Conservation (phyloP, 108 stramenopile genomes). For the Bacterosira constricta region DNA sequence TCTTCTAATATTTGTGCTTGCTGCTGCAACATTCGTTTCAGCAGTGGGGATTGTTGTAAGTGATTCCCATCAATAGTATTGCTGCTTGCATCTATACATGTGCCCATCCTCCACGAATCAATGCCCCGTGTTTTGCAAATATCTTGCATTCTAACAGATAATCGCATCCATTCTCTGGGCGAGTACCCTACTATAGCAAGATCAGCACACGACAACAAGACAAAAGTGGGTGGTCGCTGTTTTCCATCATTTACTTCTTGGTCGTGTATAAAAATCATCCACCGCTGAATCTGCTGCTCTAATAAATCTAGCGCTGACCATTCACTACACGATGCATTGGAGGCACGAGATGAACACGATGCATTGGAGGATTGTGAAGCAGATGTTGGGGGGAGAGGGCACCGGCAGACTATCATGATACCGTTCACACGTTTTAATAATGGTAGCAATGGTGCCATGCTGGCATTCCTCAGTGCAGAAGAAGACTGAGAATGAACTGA, state of each 20-base stretch:
- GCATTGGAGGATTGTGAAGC: conserved; percentile 8
- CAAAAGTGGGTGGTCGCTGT: neutral
- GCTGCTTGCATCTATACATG: conserved; percentile 12
- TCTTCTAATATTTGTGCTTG: conserved; percentile 13
- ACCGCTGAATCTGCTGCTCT: conserved; percentile 16
- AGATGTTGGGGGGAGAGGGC: conserved; percentile 14
- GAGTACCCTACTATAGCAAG: conserved; percentile 13
- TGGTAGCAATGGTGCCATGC: conserved; percentile 19
- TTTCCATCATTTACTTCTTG: neutral
- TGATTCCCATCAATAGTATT: neutral
- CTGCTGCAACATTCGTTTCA: conserved; percentile 22
- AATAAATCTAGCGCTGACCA: conserved; percentile 24
- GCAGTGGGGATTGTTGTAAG: neutral
- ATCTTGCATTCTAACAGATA: conserved; percentile 14
- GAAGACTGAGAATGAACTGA: neutral
- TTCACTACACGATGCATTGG: neutral
- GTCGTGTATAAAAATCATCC: conserved; percentile 6
- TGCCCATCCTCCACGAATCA: conserved; percentile 23
- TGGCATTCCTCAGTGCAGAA: neutral
- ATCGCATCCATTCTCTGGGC: conserved; percentile 12
- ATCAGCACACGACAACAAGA: conserved; percentile 19
- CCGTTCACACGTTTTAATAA: conserved; percentile 17
- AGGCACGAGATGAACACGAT: neutral
- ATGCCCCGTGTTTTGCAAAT: conserved; percentile 14
- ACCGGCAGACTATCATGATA: conserved; percentile 18